Evolutionary conservation across 2,329 filamentous ascomycete species (phyloP), one percentile per base, ranked within the genome.

Genomic region (Trichoderma citrinoviride): DNA sequence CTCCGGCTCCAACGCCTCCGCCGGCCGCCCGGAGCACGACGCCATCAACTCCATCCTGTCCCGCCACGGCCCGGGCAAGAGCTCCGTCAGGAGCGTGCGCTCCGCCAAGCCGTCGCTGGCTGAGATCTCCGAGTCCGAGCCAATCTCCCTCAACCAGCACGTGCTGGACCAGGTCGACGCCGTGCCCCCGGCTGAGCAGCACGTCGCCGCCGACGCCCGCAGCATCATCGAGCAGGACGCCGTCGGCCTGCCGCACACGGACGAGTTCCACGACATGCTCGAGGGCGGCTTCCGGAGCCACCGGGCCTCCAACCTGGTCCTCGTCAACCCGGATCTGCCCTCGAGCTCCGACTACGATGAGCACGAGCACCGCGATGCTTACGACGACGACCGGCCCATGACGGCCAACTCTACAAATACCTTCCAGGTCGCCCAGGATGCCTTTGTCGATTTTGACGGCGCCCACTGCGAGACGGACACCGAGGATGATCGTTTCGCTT

Each of bases 381-480:
- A 76, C 54, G 65, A 66, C 21, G 27, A 19, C 25, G 61, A 58
- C 23, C 46, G 65, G 17, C 74, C 77, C 0, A 70, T 71, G 10
- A 86, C 85, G 3, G 79, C 84, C 10, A 83, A 79, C 12, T 88
- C 86, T 3, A 79, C 77, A 52, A 83, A 84, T 63, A 90, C 89
- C 2, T 87, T 82, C 65, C 87, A 89, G 37, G 87, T 90, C 73
- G 85, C 85, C 19, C 80, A 87, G 78, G 82, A 83, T 44, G 85
- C 90, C 3, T 95, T 94, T 79, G 84, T 87, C 47, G 90, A 93
- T 73, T 95, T 95, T 72, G 91, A 95, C 73, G 91, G 91, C 43
- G 88, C 90, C 15, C 90, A 94, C 73, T 92, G 87, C 73, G 83
- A 85, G 29, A 84, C 88, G 4, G 82, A 87, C 7, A 68, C 69